phyloP scores from a whole-genome alignment of 768 basidiomycete species.

The Phanerodontia chrysosporium region DNA sequence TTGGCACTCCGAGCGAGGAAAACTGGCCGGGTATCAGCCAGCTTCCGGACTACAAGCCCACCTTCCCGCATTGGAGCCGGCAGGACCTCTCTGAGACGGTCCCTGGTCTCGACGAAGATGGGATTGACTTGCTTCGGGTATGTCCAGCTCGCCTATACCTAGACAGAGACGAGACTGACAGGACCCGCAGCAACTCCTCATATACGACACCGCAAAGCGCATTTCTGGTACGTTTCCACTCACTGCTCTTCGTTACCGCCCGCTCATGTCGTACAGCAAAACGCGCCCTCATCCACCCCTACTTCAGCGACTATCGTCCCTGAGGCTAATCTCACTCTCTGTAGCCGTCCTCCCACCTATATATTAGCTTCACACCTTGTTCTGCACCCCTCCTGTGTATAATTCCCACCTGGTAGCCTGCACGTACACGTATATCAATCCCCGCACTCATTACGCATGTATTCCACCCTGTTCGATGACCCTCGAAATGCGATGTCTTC shows the following conservation, averaged over 20 bases:
- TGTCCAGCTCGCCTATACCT: slow-evolving; percentile 10
- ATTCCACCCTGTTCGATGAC: not conserved
- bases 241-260: not conserved
- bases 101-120: slow-evolving; percentile 66
- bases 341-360: not conserved
- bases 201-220: slow-evolving; percentile 86
- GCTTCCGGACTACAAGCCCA: slow-evolving; percentile 92
- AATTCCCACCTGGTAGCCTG: not conserved
- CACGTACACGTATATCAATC: not conserved
- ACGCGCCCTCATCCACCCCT: slow-evolving; percentile 49
- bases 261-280: slow-evolving; percentile 38
- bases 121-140: slow-evolving; percentile 79
- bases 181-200: slow-evolving; percentile 36
- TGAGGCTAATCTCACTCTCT: too few species aligned
- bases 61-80: slow-evolving; percentile 92
- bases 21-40: slow-evolving; percentile 86
- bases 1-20: slow-evolving; percentile 92
- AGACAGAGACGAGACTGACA: not conserved
- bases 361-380: not conserved
- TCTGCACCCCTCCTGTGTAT: not conserved
- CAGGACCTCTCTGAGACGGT: slow-evolving; percentile 69
- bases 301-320: slow-evolving; percentile 45
- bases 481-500: not conserved
- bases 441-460: not conserved
- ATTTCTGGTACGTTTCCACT: slow-evolving; percentile 68